Evolutionary conservation across 2,329 filamentous ascomycete species (phyloP).

Genomic region (Pyrenophora seminiperda): DNA sequence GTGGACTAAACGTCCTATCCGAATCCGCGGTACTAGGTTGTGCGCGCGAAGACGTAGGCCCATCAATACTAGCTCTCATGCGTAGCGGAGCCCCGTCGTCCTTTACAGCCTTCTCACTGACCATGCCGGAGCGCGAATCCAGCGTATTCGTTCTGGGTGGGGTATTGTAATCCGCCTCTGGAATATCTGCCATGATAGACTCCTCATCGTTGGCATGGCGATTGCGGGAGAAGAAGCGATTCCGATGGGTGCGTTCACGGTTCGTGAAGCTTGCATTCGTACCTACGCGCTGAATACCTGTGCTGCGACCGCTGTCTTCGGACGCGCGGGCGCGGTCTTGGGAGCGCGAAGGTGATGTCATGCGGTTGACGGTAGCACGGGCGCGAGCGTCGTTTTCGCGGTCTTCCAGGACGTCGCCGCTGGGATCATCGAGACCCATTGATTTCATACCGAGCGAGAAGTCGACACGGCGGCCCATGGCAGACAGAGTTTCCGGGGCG

Average conservation of each 20-base stretch:
- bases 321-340: conserved; percentile 36
- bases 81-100: conserved; percentile 22
- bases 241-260: conserved; percentile 56
- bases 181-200: conserved; percentile 55
- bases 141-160: conserved; percentile 37
- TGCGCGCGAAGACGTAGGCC: conserved; percentile 30
- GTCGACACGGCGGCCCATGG: conserved; percentile 68
- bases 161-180: conserved; percentile 39
- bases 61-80: conserved; percentile 3
- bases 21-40: conserved; percentile 27
- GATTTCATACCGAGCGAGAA: conserved; percentile 72
- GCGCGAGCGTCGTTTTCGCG: conserved; percentile 45
- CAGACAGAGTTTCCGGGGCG: conserved; percentile 63
- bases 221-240: conserved; percentile 65
- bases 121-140: conserved; percentile 43
- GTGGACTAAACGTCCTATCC: conserved; percentile 29
- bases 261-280: conserved; percentile 41
- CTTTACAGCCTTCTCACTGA: conserved; percentile 40
- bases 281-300: conserved; percentile 40
- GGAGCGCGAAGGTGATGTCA: conserved; percentile 46
- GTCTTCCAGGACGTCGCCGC: conserved; percentile 69
- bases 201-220: conserved; percentile 47
- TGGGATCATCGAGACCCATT: conserved; percentile 62
- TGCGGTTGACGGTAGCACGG: conserved; percentile 47
- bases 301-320: conserved; percentile 43